Evolutionary conservation across 768 basidiomycete species (phyloP), one percentile per base, ranked within the genome.

Genomic region (Tylopilus subfusipes): DNA sequence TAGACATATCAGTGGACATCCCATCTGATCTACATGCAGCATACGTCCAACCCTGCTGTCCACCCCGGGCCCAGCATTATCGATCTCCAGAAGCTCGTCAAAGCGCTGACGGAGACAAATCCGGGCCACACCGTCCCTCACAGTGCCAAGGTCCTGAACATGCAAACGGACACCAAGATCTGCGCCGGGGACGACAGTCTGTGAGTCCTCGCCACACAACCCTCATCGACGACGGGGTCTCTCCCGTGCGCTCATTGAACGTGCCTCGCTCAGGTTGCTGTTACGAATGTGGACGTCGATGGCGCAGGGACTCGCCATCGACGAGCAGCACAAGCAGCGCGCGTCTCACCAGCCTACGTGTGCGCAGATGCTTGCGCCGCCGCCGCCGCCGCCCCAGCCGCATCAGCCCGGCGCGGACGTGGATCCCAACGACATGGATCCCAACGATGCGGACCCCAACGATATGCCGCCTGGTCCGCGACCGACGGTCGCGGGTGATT

Each of bases 151-250:
- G 57, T 62, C 8, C 48, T 82, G 42, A 63, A 56, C 22, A 52
- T 76, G 57, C 59, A 68, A 19, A 63, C 67, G 0, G 66, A 72
- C 30, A 68, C 63, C 22, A 70, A 68, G 10, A 73, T 74, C 58
- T 81, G 79, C 63, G 79, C 80, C 10, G 81, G 80, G 0, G 79
- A 81, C 47, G 81, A 82, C 60, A 77, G 78, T 31, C 70, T 70
- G 81, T 81, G 58, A 64, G 79, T 59, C 11, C 11, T 16, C 18
- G 1, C 14, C 14, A 10, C 34, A 14, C 2, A 5, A 2, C 11
- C 19, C 9, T 19, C 42, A 12, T 42, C 9, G 34, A 25, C 40
- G 22, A 7, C 12, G 11, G 6, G n/a, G 24, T 30, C 30, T 6
- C 4, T 30, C 30, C 30, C 33, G 13, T 10, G 33, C 18, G 33